Evolutionary conservation across 495 filamentous ascomycete genomes (phyloP).

Genomic region (Penicillium ochrochloron): DNA sequence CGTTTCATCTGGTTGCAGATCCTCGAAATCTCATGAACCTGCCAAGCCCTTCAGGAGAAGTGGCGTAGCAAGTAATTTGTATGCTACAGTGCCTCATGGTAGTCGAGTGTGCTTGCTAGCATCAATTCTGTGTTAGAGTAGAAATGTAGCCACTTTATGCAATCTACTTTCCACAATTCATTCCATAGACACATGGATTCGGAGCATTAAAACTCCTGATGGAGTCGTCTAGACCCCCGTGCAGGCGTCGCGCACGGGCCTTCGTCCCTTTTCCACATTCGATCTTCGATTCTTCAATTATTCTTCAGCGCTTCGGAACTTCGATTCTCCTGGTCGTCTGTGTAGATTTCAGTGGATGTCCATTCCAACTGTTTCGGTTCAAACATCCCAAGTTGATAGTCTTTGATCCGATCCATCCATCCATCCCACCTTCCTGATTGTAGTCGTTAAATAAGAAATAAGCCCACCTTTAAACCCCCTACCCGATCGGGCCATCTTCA

Average conservation of each 20-base stretch:
- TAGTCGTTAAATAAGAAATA: background rate
- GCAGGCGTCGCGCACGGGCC: constrained; percentile 1
- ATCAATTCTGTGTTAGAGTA: background rate
- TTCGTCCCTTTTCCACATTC: constrained; percentile 5
- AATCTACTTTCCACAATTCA: background rate
- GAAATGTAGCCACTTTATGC: background rate
- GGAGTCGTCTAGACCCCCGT: constrained; percentile 3
- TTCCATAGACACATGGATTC: too few relatives aligned
- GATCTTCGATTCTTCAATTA: constrained; percentile 5
- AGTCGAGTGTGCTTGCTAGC: background rate
- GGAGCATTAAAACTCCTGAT: background rate
- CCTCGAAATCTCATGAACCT: background rate
- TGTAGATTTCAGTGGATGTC: background rate
- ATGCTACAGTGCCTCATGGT: background rate
- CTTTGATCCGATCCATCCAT: background rate
- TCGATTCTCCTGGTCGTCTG: background rate
- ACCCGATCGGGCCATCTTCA: constrained; percentile 9
- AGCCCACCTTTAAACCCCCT: constrained; percentile 2
- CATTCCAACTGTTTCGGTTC: background rate
- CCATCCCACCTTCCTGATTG: background rate
- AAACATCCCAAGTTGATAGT: background rate
- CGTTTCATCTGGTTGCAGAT: constrained; percentile 3
- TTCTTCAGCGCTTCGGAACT: background rate
- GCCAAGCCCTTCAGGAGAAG: constrained; percentile 1
- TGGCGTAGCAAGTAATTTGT: background rate